A percentile compares a stretch with the other conserved stretches of the same genome.
Conservation (phyloP, 305 asterid species). For the Coffea humblotiana region DNA sequence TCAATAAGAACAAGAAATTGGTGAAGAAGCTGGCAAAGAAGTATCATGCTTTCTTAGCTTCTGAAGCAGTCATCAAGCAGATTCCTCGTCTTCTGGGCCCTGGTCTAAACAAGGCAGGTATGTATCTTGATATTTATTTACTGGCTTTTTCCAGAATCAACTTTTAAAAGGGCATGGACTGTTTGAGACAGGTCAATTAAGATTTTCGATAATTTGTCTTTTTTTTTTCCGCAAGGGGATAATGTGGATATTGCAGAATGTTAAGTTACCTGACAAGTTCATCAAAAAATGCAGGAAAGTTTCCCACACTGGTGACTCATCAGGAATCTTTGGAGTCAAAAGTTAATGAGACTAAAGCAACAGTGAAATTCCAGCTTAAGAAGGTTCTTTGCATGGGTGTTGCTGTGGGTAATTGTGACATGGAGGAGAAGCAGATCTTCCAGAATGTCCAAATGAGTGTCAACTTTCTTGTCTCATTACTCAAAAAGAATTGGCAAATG, state of each 20-base stretch:
- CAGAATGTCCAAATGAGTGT: constrained; percentile 53
- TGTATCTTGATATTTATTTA: not conserved
- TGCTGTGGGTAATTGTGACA: constrained; percentile 46
- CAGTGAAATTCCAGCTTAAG: constrained; percentile 45
- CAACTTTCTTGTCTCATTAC: constrained; percentile 43
- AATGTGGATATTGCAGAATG: not conserved
- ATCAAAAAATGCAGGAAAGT: constrained; percentile 32
- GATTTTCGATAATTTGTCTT: not conserved
- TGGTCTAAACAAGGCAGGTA: constrained; percentile 38
- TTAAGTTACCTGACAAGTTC: not conserved
- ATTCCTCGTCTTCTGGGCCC: constrained; percentile 38
- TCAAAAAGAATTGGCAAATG: constrained; percentile 53
- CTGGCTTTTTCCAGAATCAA: not conserved
- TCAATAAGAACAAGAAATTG: constrained; percentile 36
- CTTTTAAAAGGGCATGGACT: not conserved
- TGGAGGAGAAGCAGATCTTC: constrained; percentile 54
- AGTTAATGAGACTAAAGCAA: constrained; percentile 45
- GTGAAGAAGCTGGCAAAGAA: constrained; percentile 37
- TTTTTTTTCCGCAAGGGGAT: no score
- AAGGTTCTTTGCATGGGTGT: constrained; percentile 55
- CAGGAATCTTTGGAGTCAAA: constrained; percentile 45
- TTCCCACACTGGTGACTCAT: constrained; percentile 43
- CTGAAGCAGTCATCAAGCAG: constrained; percentile 39
- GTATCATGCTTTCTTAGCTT: constrained; percentile 36
- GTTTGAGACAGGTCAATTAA: not conserved